Evolutionary conservation across 352 stramenopile species (phyloP).

Genomic region (Globisporangium paddicum): DNA sequence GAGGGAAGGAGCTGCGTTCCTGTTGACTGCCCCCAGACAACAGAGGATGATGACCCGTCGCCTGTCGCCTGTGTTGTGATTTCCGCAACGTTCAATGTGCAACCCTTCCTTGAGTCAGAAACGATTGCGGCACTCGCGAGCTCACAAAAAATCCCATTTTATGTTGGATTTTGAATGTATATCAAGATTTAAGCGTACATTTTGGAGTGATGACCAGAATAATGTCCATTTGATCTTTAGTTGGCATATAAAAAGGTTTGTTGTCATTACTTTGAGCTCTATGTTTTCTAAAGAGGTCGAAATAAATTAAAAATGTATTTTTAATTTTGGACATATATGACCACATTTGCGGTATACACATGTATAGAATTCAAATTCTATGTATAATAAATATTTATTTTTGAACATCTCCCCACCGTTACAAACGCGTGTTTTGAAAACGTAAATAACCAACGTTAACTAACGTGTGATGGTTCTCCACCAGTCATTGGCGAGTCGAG

Average conservation of each 20-base stretch:
- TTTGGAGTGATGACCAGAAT: too few species aligned
- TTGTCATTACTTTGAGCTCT: too few species aligned
- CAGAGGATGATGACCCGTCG: background rate
- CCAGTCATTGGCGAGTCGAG: constrained; percentile 58
- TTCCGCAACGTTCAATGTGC: background rate
- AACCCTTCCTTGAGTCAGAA: background rate
- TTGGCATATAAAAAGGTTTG: too few species aligned
- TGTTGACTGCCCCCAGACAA: background rate
- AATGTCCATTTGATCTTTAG: too few species aligned
- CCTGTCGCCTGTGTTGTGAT: background rate
- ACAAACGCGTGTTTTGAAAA: background rate
- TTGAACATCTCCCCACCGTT: background rate
- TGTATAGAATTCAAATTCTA: too few species aligned
- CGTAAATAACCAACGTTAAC: background rate
- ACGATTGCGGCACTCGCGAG: background rate
- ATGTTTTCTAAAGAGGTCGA: too few species aligned
- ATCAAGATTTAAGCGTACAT: too few species aligned
- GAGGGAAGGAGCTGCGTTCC: too few species aligned
- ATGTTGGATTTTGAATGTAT: background rate
- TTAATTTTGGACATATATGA: too few species aligned
- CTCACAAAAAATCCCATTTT: background rate
- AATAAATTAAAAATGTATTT: too few species aligned
- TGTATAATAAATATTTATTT: background rate
- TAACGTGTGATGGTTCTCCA: constrained; percentile 34
- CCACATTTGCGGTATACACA: too few species aligned